phyloP scores from a whole-genome alignment of 306 rosid species.

The Lotus japonicus region DNA sequence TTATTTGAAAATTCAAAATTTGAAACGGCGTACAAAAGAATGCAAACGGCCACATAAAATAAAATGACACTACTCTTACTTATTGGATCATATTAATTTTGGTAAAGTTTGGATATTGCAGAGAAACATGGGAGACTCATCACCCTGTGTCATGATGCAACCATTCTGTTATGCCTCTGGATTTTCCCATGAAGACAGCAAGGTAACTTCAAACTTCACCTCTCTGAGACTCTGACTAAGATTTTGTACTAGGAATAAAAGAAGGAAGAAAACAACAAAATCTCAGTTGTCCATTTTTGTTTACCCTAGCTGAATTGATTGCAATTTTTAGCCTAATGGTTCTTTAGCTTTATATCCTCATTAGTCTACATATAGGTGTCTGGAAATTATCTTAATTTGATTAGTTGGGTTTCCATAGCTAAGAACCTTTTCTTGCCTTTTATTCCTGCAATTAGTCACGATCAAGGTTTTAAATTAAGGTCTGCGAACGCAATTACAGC shows the following conservation, averaged over 20 bases:
- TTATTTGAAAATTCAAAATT: conserved; percentile 54
- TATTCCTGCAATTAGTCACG: neutral
- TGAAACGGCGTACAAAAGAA: conserved; percentile 20
- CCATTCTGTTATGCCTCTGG: conserved; percentile 59
- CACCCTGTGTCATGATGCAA: conserved; percentile 56
- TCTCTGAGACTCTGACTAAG: neutral
- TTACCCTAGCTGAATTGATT: neutral
- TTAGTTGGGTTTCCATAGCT: neutral
- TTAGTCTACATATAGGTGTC: no score
- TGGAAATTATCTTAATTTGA: neutral
- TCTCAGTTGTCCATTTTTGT: neutral
- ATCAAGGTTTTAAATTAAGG: neutral
- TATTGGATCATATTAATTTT: neutral
- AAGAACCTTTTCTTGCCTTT: neutral
- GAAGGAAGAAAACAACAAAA: no score
- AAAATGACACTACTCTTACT: neutral
- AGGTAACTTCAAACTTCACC: conserved; percentile 31
- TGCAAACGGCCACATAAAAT: conserved; percentile 13
- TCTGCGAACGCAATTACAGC: no score
- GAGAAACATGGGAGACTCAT: conserved; percentile 58
- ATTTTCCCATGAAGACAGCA: conserved; percentile 45
- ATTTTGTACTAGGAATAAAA: neutral
- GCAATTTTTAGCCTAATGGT: neutral
- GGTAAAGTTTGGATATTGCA: conserved; percentile 23
- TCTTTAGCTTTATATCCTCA: neutral